A percentile compares a stretch with the other conserved stretches of the same genome.
Evolutionary conservation across 305 asterid genomes (phyloP).

Genomic region (Coffea humblotiana): DNA sequence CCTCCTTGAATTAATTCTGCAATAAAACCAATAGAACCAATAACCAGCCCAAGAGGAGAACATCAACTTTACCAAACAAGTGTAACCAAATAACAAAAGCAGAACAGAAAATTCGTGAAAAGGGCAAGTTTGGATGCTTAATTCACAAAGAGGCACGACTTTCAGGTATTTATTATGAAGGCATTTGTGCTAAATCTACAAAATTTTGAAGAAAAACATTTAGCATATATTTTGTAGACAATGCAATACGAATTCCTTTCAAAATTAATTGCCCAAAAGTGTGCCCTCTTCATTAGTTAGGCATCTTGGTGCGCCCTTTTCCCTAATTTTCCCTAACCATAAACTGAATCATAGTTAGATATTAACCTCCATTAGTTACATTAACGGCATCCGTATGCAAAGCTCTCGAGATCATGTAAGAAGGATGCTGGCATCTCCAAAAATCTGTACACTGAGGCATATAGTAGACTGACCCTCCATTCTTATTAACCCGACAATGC

Average conservation of each 20-base stretch:
- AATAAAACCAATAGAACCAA: constrained; percentile 7
- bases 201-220: too few relatives aligned
- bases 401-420: constrained; percentile 38
- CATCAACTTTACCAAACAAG: background rate
- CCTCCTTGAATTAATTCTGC: constrained; percentile 51
- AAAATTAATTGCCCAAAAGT: too few relatives aligned
- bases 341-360: constrained; percentile 5
- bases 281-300: too few relatives aligned
- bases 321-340: background rate
- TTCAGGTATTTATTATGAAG: too few relatives aligned
- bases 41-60: constrained; percentile 14
- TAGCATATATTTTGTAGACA: too few relatives aligned
- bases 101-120: too few relatives aligned
- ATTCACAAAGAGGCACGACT: too few relatives aligned
- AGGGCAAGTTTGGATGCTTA: too few relatives aligned
- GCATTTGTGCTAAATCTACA: too few relatives aligned
- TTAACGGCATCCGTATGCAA: constrained; percentile 51
- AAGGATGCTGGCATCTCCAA: constrained; percentile 36
- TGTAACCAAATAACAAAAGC: background rate
- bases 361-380: constrained; percentile 51
- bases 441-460: constrained; percentile 37
- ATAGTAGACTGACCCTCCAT: constrained; percentile 29
- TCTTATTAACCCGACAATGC: constrained; percentile 27
- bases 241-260: too few relatives aligned
- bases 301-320: too few relatives aligned